A percentile compares a stretch with the other conserved stretches of the same genome.
phyloP scores from a whole-genome alignment of 306 rosid genomes.

The Astragalus membranaceus region DNA sequence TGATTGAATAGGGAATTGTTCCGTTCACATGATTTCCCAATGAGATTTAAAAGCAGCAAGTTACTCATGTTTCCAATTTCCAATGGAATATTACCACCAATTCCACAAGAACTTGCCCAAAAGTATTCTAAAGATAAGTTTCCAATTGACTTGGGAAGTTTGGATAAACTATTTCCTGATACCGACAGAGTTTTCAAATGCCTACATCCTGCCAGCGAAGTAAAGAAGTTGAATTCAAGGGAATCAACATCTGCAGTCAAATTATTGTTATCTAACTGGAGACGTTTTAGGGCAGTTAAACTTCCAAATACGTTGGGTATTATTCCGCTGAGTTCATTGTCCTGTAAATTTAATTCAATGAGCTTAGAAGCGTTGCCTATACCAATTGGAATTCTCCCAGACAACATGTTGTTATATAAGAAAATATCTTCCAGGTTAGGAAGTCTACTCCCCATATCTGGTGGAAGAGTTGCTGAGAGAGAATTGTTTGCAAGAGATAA shows the following conservation, averaged over 20 bases:
- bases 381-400: constrained; percentile 6
- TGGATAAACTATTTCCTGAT: background rate
- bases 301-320: constrained; percentile 1
- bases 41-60: background rate
- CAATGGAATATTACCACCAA: background rate
- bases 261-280: background rate
- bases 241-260: background rate
- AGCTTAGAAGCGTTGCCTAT: constrained; percentile 25
- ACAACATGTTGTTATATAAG: background rate
- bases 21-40: constrained; percentile 22
- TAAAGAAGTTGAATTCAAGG: background rate
- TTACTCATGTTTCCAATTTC: constrained; percentile 25
- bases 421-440: background rate
- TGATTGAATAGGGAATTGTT: constrained; percentile 13
- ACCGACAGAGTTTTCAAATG: background rate
- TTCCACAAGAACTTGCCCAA: background rate
- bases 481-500: background rate
- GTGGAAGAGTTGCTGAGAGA: constrained; percentile 13
- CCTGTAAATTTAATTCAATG: background rate
- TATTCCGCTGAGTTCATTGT: background rate
- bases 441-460: background rate
- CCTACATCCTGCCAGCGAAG: constrained; percentile 1
- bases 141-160: constrained; percentile 18
- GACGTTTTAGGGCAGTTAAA: background rate
- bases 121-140: background rate